Evolutionary conservation across 2,329 filamentous ascomycete genomes (phyloP), one percentile per base, ranked within the genome.

Genomic region (Diaporthe sp.): DNA sequence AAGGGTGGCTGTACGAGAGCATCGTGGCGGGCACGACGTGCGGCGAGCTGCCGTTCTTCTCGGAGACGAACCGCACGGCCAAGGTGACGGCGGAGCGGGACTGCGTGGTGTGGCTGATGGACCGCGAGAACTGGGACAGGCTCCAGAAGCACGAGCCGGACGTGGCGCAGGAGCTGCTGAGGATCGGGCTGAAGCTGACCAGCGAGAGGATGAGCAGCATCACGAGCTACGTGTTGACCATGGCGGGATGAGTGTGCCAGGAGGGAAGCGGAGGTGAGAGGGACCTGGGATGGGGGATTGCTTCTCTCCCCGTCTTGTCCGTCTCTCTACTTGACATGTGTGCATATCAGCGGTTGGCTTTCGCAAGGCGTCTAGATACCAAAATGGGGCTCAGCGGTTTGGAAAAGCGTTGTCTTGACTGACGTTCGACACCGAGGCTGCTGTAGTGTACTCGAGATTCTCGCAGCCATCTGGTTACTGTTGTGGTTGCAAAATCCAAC

Each of bases 31-130:
- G 97, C 22, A 97, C 97, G 1, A 98, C 97, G 0, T 98, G 96
- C 79, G 97, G 97, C 47, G 97, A 99, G 85, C 84, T 99, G 70
- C 97, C 97, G 0, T 99, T 99, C 85, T 99, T 99, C 84, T 95
- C 93, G 3, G 94, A 97, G 80, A 98, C 96, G 1, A 88, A 91
- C 70, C 90, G 97, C 25, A 98, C 96, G 5, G 95, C 95, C 2
- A 98, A 94, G 0, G 95, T 97, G 15, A 88, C 92, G 56, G 94
- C 94, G 2, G 96, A 98, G 81, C 89, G 92, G 71, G 92, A 96
- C 78, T 94, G 93, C 76, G 91, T 97, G 0, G 91, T 93, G 8
- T 99, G 97, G 97, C 84, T 93, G 76, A 89, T 99, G 85, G 92
- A 93, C 73, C 85, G 86, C 17, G 89, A 92, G 59, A 88, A 88